These are phyloP conservation scores for Tulasnella sp. DNA, from an alignment of 768 basidiomycete genomes.

Conservation along the genomic window DNA sequence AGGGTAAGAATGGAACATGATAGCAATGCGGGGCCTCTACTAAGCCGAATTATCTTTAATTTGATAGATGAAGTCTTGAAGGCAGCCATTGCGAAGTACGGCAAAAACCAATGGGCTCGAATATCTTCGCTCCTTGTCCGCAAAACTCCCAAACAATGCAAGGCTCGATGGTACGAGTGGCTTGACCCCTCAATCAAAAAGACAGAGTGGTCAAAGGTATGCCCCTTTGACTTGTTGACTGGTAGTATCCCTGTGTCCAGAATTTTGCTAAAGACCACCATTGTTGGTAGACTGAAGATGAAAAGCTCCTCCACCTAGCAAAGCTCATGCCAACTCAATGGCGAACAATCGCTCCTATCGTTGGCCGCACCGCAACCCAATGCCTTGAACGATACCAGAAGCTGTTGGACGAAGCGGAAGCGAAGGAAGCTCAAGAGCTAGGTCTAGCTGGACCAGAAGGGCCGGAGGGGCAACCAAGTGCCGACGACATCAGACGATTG, in stretches of 20 bases:
- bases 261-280: slow-evolving; percentile 19
- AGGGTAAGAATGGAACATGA: slow-evolving; percentile 43
- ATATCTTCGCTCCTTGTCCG: slow-evolving; percentile 55
- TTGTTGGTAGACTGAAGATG: slow-evolving; percentile 81
- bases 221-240: slow-evolving; percentile 38
- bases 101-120: slow-evolving; percentile 88
- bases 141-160: slow-evolving; percentile 99
- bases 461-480: slow-evolving; percentile 78
- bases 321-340: slow-evolving; percentile 99
- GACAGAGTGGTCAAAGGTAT: slow-evolving; percentile 98
- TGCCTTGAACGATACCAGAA: slow-evolving; percentile 99
- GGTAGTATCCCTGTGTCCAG: background rate
- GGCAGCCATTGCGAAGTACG: slow-evolving; percentile 97
- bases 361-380: slow-evolving; percentile 96
- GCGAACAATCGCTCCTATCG: slow-evolving; percentile 98
- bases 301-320: slow-evolving; percentile 95
- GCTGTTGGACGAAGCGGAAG: slow-evolving; percentile 94
- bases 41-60: slow-evolving; percentile 34
- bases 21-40: background rate
- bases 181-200: slow-evolving; percentile 99
- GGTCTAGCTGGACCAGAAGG: slow-evolving; percentile 81
- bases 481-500: slow-evolving; percentile 88
- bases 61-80: slow-evolving; percentile 90
- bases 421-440: slow-evolving; percentile 93
- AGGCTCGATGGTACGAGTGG: slow-evolving; percentile 99